Conservation (phyloP, 2,329 filamentous ascomycete genomes). For the Hirsutella minnesotensis region DNA sequence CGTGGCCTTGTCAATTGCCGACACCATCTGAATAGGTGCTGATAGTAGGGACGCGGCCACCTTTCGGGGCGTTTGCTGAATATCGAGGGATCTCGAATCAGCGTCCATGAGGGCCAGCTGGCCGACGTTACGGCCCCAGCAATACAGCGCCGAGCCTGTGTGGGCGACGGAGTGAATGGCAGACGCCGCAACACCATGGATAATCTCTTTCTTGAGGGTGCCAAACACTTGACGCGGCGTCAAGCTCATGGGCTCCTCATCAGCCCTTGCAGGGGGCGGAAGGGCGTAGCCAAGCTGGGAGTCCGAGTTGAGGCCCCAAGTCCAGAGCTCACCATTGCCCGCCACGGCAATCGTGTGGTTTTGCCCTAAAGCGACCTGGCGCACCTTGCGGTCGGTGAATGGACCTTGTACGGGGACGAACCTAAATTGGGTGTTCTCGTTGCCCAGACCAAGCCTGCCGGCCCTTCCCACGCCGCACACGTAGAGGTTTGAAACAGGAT, state of each 20-base stretch:
- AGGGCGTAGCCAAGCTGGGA: constrained; percentile 80
- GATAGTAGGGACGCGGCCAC: constrained; percentile 69
- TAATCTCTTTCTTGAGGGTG: constrained; percentile 71
- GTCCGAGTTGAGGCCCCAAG: constrained; percentile 81
- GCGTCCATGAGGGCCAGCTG: constrained; percentile 92
- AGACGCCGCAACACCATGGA: constrained; percentile 78
- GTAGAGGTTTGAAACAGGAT: constrained; percentile 83
- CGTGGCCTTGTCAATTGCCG: constrained; percentile 84
- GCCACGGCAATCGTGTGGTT: constrained; percentile 84
- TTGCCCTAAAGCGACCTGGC: constrained; percentile 73
- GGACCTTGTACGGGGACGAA: constrained; percentile 75
- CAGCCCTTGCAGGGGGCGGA: constrained; percentile 51
- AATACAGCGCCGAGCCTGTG: constrained; percentile 70
- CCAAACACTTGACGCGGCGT: constrained; percentile 85
- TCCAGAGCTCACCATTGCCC: constrained; percentile 80
- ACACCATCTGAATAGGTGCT: constrained; percentile 62
- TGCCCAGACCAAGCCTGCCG: constrained; percentile 77
- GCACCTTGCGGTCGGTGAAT: constrained; percentile 61
- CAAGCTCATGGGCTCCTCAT: constrained; percentile 75
- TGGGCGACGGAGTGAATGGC: constrained; percentile 85
- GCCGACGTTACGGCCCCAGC: constrained; percentile 90
- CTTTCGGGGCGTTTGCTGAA: constrained; percentile 72
- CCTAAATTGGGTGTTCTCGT: constrained; percentile 79
- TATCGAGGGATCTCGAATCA: constrained; percentile 78
- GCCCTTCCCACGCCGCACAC: constrained; percentile 86